A percentile compares a stretch with the other conserved stretches of the same genome.
Conservation (phyloP, 2,329 filamentous ascomycete species). For the Aspergillus jensenii region DNA sequence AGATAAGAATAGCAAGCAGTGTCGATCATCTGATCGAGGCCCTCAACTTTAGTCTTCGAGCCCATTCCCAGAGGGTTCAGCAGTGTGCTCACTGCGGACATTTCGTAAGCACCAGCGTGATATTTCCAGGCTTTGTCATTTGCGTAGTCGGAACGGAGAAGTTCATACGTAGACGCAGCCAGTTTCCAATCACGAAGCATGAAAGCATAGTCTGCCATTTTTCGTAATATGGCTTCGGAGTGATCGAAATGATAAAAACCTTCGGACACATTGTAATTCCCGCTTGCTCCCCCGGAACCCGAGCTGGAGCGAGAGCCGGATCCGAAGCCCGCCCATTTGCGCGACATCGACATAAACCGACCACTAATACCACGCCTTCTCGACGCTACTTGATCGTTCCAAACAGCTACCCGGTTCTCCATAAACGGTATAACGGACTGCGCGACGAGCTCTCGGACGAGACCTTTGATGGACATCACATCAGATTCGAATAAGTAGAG, state of each 20-base stretch:
- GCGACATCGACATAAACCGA: slow-evolving; percentile 90
- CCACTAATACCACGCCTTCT: slow-evolving; percentile 83
- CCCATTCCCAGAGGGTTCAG: slow-evolving; percentile 71
- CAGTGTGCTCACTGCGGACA: slow-evolving; percentile 83
- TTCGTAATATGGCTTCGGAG: slow-evolving; percentile 87
- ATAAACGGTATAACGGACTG: slow-evolving; percentile 95
- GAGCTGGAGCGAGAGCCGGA: slow-evolving; percentile 60
- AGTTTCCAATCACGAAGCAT: slow-evolving; percentile 97
- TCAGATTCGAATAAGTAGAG: slow-evolving; percentile 91
- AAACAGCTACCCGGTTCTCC: slow-evolving; percentile 85
- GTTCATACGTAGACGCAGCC: slow-evolving; percentile 86
- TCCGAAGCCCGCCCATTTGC: slow-evolving; percentile 84
- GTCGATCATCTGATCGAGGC: slow-evolving; percentile 83
- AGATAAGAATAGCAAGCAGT: slow-evolving; percentile 90
- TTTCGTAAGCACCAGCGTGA: slow-evolving; percentile 91
- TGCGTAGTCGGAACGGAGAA: slow-evolving; percentile 82
- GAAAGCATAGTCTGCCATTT: slow-evolving; percentile 90
- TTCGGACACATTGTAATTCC: slow-evolving; percentile 72
- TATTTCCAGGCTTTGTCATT: slow-evolving; percentile 98
- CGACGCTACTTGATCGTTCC: slow-evolving; percentile 97
- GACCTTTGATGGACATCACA: slow-evolving; percentile 79
- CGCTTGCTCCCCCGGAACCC: slow-evolving; percentile 42
- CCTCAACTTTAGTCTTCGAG: slow-evolving; percentile 75
- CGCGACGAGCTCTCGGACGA: slow-evolving; percentile 91
- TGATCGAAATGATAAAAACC: slow-evolving; percentile 83